Percentiles rank a stretch among this genome's conserved stretches.
phyloP scores from a whole-genome alignment of 2,329 filamentous ascomycete genomes.

The Lachnellula suecica region DNA sequence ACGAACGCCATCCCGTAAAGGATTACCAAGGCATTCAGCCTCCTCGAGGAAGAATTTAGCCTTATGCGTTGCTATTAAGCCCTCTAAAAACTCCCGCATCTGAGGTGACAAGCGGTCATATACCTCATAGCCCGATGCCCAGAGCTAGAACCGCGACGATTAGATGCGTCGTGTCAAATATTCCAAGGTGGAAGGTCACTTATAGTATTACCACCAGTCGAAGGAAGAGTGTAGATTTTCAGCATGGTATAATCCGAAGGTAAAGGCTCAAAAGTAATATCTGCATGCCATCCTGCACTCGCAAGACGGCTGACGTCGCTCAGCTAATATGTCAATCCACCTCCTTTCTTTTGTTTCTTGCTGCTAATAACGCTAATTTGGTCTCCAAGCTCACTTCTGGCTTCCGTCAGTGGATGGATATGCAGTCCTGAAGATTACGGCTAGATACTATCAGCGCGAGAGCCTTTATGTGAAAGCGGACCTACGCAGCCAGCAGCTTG shows the following conservation, averaged over 20 bases:
- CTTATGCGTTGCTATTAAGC: constrained; percentile 45
- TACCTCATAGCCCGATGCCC: constrained; percentile 49
- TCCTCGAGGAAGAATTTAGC: background rate
- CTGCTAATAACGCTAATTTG: too few species aligned
- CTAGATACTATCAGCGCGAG: background rate
- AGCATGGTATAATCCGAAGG: background rate
- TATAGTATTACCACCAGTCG: background rate
- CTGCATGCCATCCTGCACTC: background rate
- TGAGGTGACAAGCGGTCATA: constrained; percentile 52
- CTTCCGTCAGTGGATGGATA: too few species aligned
- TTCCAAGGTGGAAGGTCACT: too few species aligned
- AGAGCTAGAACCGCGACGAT: constrained; percentile 29
- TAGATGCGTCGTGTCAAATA: too few species aligned
- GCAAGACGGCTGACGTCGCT: background rate
- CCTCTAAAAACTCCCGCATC: constrained; percentile 46
- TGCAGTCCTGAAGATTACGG: too few species aligned
- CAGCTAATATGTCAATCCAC: background rate
- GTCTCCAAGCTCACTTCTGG: too few species aligned
- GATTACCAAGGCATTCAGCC: too few species aligned
- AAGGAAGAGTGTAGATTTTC: background rate
- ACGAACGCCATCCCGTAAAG: too few species aligned
- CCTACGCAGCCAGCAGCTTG: background rate
- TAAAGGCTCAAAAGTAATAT: background rate
- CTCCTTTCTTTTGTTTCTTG: background rate
- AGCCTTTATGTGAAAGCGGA: background rate